Percentiles rank a stretch among this genome's conserved stretches.
Conservation (phyloP, 2,329 filamentous ascomycete species). For the Stemphylium vesicarium region DNA sequence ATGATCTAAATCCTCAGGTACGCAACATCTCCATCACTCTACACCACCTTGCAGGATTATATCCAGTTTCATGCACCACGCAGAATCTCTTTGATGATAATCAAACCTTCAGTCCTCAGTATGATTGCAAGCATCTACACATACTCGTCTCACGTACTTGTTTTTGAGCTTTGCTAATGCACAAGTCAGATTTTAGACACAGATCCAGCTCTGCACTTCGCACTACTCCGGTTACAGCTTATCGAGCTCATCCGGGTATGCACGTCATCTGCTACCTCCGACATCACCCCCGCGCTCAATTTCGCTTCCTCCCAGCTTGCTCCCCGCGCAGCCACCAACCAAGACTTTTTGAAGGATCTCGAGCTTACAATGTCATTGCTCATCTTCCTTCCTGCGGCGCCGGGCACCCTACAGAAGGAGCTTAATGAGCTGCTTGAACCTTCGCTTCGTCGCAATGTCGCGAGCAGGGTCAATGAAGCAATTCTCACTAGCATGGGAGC, state of each 20-base stretch:
- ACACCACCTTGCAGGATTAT: constrained; percentile 79
- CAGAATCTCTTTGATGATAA: constrained; percentile 94
- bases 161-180: constrained; percentile 31
- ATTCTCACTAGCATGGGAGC: constrained; percentile 77
- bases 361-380: constrained; percentile 93
- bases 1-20: constrained; percentile 91
- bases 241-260: constrained; percentile 89
- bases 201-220: constrained; percentile 84
- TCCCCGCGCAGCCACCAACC: constrained; percentile 81
- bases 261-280: constrained; percentile 68
- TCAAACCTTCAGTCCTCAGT: constrained; percentile 81
- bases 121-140: constrained; percentile 62
- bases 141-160: constrained; percentile 11
- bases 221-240: constrained; percentile 85
- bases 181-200: constrained; percentile 78
- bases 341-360: constrained; percentile 81
- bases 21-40: constrained; percentile 44
- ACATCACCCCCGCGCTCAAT: constrained; percentile 79
- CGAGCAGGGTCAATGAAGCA: constrained; percentile 85
- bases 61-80: constrained; percentile 99
- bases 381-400: constrained; percentile 71
- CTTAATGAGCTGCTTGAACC: constrained; percentile 80
- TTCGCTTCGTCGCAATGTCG: constrained; percentile 80
- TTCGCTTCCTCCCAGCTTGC: constrained; percentile 90
- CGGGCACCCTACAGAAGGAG: constrained; percentile 75